These are phyloP conservation scores for Scutellaria minor DNA, from an alignment of 257 asterid genomes.

Conservation along the genomic window DNA sequence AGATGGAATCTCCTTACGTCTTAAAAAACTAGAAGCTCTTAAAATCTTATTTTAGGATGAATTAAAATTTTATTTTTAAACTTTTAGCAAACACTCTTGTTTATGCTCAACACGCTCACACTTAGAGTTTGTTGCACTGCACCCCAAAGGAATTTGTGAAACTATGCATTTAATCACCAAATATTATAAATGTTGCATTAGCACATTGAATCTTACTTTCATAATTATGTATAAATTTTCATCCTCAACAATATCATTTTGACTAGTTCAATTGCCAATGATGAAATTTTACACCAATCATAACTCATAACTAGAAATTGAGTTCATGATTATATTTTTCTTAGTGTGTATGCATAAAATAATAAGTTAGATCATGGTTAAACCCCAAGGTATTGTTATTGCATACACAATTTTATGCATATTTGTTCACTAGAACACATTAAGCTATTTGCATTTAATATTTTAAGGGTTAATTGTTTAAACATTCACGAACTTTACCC, in stretches of 20 bases:
- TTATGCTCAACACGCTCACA: background rate
- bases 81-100: background rate
- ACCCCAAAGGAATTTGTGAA: background rate
- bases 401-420: background rate
- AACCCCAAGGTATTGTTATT: background rate
- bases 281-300: background rate
- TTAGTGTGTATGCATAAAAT: background rate
- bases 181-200: background rate
- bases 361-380: background rate
- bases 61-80: no score
- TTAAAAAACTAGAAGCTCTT: no score
- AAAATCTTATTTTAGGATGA: no score
- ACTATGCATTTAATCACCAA: background rate
- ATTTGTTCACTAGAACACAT: background rate
- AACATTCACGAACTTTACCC: no score
- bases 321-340: background rate
- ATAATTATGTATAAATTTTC: background rate
- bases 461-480: no score
- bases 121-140: background rate
- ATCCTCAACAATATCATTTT: background rate
- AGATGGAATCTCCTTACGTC: no score
- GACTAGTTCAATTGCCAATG: background rate
- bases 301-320: background rate
- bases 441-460: background rate
- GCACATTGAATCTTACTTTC: slow-evolving; percentile 1